Evolutionary conservation across 208 protist species (phyloP), one percentile per base, ranked within the genome.

Genomic region (Leishmania tarentolae): DNA sequence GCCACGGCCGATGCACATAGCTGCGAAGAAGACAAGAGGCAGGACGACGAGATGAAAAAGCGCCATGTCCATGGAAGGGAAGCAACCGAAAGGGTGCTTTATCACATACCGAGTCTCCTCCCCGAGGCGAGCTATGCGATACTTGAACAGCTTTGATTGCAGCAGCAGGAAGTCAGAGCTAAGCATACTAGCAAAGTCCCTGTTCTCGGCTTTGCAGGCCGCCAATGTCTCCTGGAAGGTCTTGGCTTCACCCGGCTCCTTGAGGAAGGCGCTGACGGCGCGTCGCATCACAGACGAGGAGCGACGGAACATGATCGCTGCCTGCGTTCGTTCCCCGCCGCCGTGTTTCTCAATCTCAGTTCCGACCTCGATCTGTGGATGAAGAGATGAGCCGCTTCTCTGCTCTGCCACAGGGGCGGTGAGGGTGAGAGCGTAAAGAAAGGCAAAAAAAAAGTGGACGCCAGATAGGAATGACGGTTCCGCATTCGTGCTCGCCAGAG

Each of bases 111-210:
- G 78, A 73, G 86, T 76, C 82, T 96, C 91, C 37, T 92, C 89
- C n/a, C 76, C 80, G 31, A 96, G 88, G 2, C 93, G 91, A 40
- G 88, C 90, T 65, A 96, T 84, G 81, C 93, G 93, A 83, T 96
- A 96, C 70, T 87, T 87, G 52, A 96, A 57, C 24, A 96, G 84
- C 85, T 90, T 90, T 11, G 83, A 84, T 81, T 96, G 93, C 9
- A 96, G 71, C 24, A 88, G 76, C 76, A 92, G 76, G 79, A 96
- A 96, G 37, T 94, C 90, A 57, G 86, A 91, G 59, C 80, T 92
- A 57, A 93, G 89, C 79, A 83, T 80, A 53, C 87, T 92, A 13
- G 93, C 91, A 90, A 94, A 92, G 78, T 96, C 93, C 15, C 85
- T 87, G 72, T 91, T 87, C 74, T 90, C 87, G 35, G 80, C 83